These are phyloP conservation scores for Colletotrichum sp. DNA, from an alignment of 2,329 filamentous ascomycete species.

Conservation along the genomic window DNA sequence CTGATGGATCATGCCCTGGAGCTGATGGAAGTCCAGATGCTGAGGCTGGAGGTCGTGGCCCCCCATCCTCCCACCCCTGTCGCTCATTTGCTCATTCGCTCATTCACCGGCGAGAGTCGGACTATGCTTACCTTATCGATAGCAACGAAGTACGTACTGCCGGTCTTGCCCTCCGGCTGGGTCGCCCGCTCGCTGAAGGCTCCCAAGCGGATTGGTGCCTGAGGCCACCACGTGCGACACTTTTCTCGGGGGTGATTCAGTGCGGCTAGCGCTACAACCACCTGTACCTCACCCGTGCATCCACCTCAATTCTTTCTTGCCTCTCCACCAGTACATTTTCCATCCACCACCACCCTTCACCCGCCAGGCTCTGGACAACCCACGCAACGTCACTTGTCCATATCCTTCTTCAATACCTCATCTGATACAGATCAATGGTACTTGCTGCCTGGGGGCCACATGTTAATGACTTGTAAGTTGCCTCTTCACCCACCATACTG, in stretches of 20 bases:
- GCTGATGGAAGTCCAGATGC: neutral
- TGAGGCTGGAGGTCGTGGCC: neutral
- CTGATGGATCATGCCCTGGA: too few species aligned
- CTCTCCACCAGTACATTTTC: slow-evolving; percentile 33
- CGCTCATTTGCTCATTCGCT: slow-evolving; percentile 1
- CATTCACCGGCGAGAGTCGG: neutral
- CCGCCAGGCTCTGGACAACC: slow-evolving; percentile 21
- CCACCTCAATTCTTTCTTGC: slow-evolving; percentile 43
- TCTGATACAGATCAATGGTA: slow-evolving; percentile 15
- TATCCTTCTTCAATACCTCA: slow-evolving; percentile 4
- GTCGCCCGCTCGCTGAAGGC: neutral
- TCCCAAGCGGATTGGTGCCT: neutral
- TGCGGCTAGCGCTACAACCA: slow-evolving; percentile 22
- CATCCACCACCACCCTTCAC: slow-evolving; percentile 24
- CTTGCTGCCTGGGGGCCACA: slow-evolving; percentile 43
- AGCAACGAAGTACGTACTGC: neutral
- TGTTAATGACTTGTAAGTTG: slow-evolving; percentile 58
- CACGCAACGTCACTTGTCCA: slow-evolving; percentile 14
- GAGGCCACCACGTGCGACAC: slow-evolving; percentile 1
- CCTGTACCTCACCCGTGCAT: slow-evolving; percentile 25
- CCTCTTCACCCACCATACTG: slow-evolving; percentile 29
- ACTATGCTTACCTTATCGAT: neutral
- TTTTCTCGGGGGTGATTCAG: slow-evolving; percentile 18
- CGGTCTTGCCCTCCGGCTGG: neutral
- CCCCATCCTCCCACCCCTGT: neutral